A percentile compares a stretch with the other conserved stretches of the same genome.
Evolutionary conservation across 2,329 filamentous ascomycete species (phyloP).

Genomic region (Alternaria angustiovoidea): DNA sequence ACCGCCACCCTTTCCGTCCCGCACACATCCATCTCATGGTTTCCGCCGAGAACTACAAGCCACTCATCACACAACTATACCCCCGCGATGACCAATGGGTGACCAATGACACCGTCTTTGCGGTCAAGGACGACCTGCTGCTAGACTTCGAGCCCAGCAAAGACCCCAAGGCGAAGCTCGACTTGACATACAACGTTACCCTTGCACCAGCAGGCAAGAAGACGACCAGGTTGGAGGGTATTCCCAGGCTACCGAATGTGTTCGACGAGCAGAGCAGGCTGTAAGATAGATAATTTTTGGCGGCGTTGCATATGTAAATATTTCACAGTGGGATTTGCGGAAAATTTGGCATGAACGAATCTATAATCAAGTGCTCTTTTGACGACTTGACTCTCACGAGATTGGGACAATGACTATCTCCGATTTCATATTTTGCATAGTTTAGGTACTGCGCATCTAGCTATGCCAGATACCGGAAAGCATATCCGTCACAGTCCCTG

Average conservation of each 20-base stretch:
- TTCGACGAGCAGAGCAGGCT: conserved; percentile 36
- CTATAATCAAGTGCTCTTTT: background rate
- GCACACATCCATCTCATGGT: conserved; percentile 68
- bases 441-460: background rate
- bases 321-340: conserved; percentile 20
- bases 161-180: conserved; percentile 63
- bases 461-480: conserved; percentile 13
- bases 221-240: conserved; percentile 42
- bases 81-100: conserved; percentile 66
- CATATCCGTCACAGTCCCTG: conserved; percentile 8
- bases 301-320: conserved; percentile 17
- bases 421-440: background rate
- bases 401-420: background rate
- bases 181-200: conserved; percentile 69
- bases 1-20: conserved; percentile 68
- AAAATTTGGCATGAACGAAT: background rate
- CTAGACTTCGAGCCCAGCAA: conserved; percentile 65
- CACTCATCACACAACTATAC: conserved; percentile 66
- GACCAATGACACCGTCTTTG: conserved; percentile 67
- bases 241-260: conserved; percentile 41
- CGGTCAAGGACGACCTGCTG: conserved; percentile 68
- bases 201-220: conserved; percentile 56
- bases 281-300: conserved; percentile 24
- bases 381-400: background rate
- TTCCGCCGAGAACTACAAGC: conserved; percentile 64